phyloP scores from a whole-genome alignment of 176 grass and related monocot species.

The Luzula sylvatica region DNA sequence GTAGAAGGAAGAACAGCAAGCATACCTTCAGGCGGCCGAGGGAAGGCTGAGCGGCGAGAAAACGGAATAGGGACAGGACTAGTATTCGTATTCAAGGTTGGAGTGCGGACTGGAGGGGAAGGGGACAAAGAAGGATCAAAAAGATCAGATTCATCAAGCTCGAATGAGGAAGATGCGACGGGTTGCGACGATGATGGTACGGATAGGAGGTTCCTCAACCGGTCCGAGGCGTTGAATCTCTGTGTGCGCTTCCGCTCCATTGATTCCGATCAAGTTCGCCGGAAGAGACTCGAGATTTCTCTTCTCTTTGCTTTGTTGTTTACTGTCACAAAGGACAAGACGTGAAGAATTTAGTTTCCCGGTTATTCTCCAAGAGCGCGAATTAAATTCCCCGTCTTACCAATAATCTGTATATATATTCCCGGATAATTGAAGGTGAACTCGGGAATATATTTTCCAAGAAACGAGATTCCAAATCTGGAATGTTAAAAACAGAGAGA shows the following conservation, averaged over 20 bases:
- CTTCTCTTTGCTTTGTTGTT: too few species aligned
- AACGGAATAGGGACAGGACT: constrained; percentile 6
- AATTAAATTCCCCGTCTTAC: too few species aligned
- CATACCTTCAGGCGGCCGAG: constrained; percentile 50
- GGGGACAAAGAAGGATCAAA: constrained; percentile 33
- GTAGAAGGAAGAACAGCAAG: constrained; percentile 38
- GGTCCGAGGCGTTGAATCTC: constrained; percentile 35
- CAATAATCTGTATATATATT: too few species aligned
- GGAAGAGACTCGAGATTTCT: not conserved
- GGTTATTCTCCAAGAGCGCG: too few species aligned
- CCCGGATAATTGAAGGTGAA: too few species aligned
- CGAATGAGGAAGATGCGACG: constrained; percentile 31
- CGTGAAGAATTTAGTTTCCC: too few species aligned
- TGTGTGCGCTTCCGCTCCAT: constrained; percentile 44
- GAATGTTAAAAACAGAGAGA: too few species aligned
- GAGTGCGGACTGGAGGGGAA: constrained; percentile 13
- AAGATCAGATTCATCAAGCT: constrained; percentile 66
- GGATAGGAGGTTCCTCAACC: constrained; percentile 40
- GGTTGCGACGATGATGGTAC: constrained; percentile 13
- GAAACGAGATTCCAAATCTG: too few species aligned
- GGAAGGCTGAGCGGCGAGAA: constrained; percentile 19
- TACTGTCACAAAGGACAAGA: too few species aligned
- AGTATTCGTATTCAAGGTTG: constrained; percentile 17
- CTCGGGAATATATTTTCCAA: too few species aligned
- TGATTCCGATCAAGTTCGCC: not conserved